A percentile compares a stretch with the other conserved stretches of the same genome.
Evolutionary conservation across 2,329 filamentous ascomycete species (phyloP).

Genomic region (Penicillium sp.): DNA sequence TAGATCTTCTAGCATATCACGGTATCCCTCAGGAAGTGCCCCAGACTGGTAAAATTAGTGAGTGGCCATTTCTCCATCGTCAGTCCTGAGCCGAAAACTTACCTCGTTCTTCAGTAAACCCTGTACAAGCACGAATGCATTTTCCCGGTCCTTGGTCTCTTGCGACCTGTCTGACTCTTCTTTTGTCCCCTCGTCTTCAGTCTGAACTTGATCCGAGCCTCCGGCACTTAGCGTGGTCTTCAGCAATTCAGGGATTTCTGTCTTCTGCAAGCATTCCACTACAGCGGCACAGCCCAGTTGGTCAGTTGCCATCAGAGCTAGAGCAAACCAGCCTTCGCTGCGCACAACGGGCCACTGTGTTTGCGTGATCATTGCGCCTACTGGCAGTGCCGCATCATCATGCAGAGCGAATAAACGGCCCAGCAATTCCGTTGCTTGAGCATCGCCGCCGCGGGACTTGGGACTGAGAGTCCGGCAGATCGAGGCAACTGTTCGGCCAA

Average conservation of each 20-base stretch:
- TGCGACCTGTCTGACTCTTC: conserved; percentile 28
- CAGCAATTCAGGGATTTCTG: conserved; percentile 37
- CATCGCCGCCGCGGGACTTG: conserved; percentile 25
- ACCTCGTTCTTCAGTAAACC: conserved; percentile 44
- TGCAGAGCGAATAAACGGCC: conserved; percentile 39
- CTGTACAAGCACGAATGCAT: conserved; percentile 42
- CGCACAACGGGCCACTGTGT: conserved; percentile 51
- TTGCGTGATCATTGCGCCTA: conserved; percentile 48
- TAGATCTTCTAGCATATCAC: conserved; percentile 31
- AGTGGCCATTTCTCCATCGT: conserved; percentile 17
- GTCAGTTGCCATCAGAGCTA: conserved; percentile 49
- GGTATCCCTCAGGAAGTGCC: conserved; percentile 29
- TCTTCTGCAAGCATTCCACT: conserved; percentile 37
- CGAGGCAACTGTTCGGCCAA: conserved; percentile 49
- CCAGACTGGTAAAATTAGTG: conserved; percentile 27
- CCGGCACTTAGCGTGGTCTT: conserved; percentile 32
- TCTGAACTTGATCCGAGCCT: conserved; percentile 13
- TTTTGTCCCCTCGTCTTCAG: conserved; percentile 5
- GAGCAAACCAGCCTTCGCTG: conserved; percentile 53
- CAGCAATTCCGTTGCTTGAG: conserved; percentile 28
- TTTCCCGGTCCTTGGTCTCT: conserved; percentile 43
- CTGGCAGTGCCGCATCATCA: conserved; percentile 38
- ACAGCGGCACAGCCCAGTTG: conserved; percentile 36
- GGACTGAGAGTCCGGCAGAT: conserved; percentile 45
- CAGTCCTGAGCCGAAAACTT: conserved; percentile 18